Base-by-base conservation (phyloP, 352 stramenopile species). In the Phytophthora sojae region DNA sequence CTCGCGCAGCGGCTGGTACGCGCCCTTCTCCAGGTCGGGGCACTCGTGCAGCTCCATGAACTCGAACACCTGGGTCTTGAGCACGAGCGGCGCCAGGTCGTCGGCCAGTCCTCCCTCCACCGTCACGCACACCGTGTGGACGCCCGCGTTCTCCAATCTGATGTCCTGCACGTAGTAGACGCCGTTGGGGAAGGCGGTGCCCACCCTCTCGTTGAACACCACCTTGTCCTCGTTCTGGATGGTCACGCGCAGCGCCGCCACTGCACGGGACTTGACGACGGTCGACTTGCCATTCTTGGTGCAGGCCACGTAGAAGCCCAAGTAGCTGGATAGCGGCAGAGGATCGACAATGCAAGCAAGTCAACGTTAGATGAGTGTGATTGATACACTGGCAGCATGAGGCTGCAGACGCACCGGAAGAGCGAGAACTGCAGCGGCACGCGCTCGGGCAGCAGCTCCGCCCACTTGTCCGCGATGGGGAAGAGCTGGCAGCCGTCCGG, bases 111-210 rank as follows among this genome's bases (percentile, higher is more conserved):
- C 66, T 30, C 86, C 85, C 30, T 92, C 82, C 3, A 90, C 82
- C 7, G 71, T 77, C 11, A 94, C 81, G 51, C 75, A 83, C 32
- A 94, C 80, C 2, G 76, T 91, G 77, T 94, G 83, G 29, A 81
- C 77, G 9, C 86, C 86, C 21, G 75, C 70, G 45, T 86, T 80
- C 58, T 86, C 76, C 17, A 94, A 64, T 21, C 76, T 75, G 63
- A 94, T 84, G 66, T 92, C 85, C 64, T 94, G 86, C 35, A 94
- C 85, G 64, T 94, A 94, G 75, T 85, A 94, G 39, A 94, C 85
- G 67, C 85, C 86, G 52, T 94, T 94, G 61, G 74, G 75, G 74
- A 94, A 94, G 29, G 80, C 65, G 35, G 71, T 82, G 19, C 57
- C 37, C 32, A 94, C 80, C 59, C 82, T 75, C 61, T 89, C 78